Conservation (phyloP, 129 eudicot genomes). For the Chrysanthemum seticuspe region DNA sequence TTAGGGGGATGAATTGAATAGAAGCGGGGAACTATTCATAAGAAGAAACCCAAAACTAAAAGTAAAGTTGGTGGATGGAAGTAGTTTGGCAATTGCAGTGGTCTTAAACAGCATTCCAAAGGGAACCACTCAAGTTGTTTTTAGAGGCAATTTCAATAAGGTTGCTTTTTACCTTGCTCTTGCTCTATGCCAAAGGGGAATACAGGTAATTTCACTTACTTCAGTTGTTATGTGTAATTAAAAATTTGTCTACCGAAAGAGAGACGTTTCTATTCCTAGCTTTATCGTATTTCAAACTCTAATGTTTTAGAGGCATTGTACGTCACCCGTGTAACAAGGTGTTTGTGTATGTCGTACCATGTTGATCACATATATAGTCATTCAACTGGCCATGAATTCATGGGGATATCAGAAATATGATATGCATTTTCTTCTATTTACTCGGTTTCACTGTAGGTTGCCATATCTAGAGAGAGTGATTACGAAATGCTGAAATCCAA, state of each 20-base stretch:
- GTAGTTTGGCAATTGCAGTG: constrained; percentile 70
- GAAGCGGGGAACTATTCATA: constrained; percentile 47
- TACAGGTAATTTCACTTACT: constrained; percentile 43
- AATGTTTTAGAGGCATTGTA: too few relatives aligned
- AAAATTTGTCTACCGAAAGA: neutral
- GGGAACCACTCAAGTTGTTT: constrained; percentile 61
- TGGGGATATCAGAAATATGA: neutral
- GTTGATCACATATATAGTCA: too few relatives aligned
- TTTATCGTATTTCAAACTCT: too few relatives aligned
- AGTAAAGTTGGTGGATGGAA: constrained; percentile 75
- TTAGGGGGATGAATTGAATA: constrained; percentile 55
- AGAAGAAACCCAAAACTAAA: constrained; percentile 54
- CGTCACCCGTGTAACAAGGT: too few relatives aligned
- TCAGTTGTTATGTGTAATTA: neutral
- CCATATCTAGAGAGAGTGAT: constrained; percentile 38
- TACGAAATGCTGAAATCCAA: constrained; percentile 44
- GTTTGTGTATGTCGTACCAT: too few relatives aligned
- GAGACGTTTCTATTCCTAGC: neutral
- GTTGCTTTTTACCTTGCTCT: constrained; percentile 58
- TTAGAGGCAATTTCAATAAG: constrained; percentile 55
- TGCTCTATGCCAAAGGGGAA: constrained; percentile 65
- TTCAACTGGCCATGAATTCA: neutral
- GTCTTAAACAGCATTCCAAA: constrained; percentile 65
- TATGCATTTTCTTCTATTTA: neutral
- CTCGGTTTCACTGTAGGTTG: constrained; percentile 33